phyloP scores from a whole-genome alignment of 305 asterid species.

The Fraxinus sp. region DNA sequence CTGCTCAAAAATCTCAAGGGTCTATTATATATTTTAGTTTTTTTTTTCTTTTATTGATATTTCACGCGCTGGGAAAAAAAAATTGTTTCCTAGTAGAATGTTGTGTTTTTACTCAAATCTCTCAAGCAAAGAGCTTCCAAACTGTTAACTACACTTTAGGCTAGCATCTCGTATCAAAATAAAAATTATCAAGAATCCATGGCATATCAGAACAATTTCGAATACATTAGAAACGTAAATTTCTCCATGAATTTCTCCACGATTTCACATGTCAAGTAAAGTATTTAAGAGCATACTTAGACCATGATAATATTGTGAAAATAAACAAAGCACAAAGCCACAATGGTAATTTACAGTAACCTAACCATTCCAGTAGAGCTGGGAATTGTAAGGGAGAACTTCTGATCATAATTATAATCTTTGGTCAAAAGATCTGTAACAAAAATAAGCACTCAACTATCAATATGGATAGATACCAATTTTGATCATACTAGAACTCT shows the following conservation, averaged over 20 bases:
- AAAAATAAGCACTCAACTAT: slow-evolving; percentile 18
- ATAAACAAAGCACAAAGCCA: neutral
- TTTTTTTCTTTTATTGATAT: neutral
- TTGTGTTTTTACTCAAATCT: neutral
- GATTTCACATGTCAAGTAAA: slow-evolving; percentile 3
- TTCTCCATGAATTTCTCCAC: neutral
- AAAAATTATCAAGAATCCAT: neutral
- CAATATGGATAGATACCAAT: neutral
- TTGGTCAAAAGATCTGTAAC: slow-evolving; percentile 73
- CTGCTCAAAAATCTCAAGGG: neutral
- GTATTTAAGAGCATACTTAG: slow-evolving; percentile 3
- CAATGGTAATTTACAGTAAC: neutral
- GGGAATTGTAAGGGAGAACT: slow-evolving; percentile 65
- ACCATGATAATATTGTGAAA: slow-evolving; percentile 11
- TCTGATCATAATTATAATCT: slow-evolving; percentile 87
- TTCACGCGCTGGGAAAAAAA: neutral
- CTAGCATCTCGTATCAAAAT: neutral
- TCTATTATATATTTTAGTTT: neutral
- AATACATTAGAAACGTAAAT: slow-evolving; percentile 7
- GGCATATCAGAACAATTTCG: neutral
- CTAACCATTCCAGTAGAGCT: slow-evolving; percentile 74
- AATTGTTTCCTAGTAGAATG: neutral
- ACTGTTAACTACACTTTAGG: neutral
- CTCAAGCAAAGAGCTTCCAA: neutral
- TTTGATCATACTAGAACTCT: neutral